Evolutionary conservation across 2,329 filamentous ascomycete genomes (phyloP).

Genomic region (Colletotrichum camelliae): DNA sequence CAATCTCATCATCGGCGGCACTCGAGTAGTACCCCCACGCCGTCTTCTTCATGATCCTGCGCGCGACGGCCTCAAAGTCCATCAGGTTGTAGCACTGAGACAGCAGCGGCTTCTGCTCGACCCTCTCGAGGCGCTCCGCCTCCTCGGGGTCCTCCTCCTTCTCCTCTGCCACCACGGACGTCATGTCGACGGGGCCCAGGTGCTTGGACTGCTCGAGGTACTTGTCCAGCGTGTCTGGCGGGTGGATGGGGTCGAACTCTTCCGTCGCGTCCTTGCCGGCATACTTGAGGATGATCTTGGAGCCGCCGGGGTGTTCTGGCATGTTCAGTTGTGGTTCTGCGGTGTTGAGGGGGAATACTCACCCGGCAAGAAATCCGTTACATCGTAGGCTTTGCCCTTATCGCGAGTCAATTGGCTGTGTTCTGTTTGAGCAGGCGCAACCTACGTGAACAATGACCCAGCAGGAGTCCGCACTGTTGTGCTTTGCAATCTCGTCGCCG

Average conservation of each 20-base stretch:
- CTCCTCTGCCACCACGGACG: constrained; percentile 71
- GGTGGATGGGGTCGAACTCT: constrained; percentile 88
- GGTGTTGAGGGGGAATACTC: constrained; percentile 23
- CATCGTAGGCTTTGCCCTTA: constrained; percentile 84
- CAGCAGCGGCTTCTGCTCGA: constrained; percentile 77
- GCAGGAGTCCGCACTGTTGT: constrained; percentile 83
- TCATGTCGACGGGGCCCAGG: constrained; percentile 88
- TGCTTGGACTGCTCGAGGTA: constrained; percentile 88
- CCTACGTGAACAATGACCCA: constrained; percentile 87
- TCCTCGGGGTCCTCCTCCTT: constrained; percentile 70
- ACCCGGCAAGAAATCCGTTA: constrained; percentile 86
- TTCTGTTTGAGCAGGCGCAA: background rate
- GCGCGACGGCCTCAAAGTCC: constrained; percentile 95
- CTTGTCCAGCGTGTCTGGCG: constrained; percentile 85
- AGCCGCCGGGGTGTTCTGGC: constrained; percentile 83
- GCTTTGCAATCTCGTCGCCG: constrained; percentile 65
- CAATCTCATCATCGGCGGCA: constrained; percentile 88
- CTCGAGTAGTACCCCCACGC: constrained; percentile 99
- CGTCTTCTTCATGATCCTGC: constrained; percentile 90
- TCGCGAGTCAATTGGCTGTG: constrained; percentile 14
- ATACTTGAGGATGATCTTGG: constrained; percentile 96
- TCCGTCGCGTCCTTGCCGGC: constrained; percentile 92
- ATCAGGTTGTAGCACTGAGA: constrained; percentile 92
- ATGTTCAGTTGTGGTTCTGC: too few relatives aligned
- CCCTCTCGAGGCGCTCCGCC: constrained; percentile 72